Percentiles rank a stretch among this genome's conserved stretches.
Evolutionary conservation across 2,329 filamentous ascomycete genomes (phyloP).

Genomic region (Aspergillus piperis): DNA sequence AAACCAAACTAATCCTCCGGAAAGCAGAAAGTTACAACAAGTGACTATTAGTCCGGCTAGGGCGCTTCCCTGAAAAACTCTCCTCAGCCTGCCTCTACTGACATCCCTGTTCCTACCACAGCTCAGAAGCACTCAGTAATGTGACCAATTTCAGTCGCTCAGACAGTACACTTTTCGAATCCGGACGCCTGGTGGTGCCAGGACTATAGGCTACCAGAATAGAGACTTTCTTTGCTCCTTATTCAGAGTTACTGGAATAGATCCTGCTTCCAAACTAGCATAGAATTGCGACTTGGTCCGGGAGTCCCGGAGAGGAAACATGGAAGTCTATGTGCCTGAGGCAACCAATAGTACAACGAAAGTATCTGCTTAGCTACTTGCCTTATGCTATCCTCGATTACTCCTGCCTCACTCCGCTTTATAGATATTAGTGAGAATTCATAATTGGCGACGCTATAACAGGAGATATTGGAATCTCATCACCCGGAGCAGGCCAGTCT

Average conservation of each 20-base stretch:
- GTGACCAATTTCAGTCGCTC: background rate
- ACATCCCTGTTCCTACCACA: background rate
- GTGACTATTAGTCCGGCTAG: background rate
- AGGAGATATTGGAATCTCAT: too few species aligned
- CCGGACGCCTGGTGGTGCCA: background rate
- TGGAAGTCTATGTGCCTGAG: too few species aligned
- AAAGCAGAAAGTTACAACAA: background rate
- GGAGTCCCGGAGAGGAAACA: too few species aligned
- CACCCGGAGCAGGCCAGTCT: too few species aligned
- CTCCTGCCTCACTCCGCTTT: too few species aligned
- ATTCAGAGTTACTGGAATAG: background rate
- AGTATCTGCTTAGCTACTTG: too few species aligned
- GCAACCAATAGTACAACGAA: too few species aligned
- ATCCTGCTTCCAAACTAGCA: background rate
- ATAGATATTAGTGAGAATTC: too few species aligned
- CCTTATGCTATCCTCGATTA: too few species aligned
- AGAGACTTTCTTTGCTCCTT: background rate
- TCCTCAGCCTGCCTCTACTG: background rate
- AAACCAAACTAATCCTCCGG: background rate
- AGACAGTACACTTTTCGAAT: background rate
- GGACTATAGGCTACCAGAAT: background rate
- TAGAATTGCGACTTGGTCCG: too few species aligned
- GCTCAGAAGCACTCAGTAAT: background rate
- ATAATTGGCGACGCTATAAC: too few species aligned
- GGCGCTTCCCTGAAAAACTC: background rate